These are phyloP conservation scores for Pochonia chlamydosporia DNA, from an alignment of 2,329 filamentous ascomycete genomes.

Conservation along the genomic window DNA sequence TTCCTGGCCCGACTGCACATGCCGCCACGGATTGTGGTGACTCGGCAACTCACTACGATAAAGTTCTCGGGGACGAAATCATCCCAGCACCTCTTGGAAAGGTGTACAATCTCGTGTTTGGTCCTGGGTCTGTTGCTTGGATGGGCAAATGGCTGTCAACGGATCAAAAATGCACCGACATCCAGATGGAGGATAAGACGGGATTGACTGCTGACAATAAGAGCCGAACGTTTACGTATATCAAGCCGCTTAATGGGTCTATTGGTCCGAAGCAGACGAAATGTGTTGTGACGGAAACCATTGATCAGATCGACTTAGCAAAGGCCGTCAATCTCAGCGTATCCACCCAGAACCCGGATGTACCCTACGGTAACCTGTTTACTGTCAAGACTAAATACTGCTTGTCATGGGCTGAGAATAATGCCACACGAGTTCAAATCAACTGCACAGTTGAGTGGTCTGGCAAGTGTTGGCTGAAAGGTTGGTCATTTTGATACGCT, in stretches of 20 bases:
- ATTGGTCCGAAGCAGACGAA: slow-evolving; percentile 94
- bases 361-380: slow-evolving; percentile 90
- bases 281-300: slow-evolving; percentile 77
- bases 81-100: slow-evolving; percentile 87
- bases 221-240: slow-evolving; percentile 73
- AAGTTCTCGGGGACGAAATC: slow-evolving; percentile 75
- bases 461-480: slow-evolving; percentile 96
- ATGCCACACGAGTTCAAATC: slow-evolving; percentile 77
- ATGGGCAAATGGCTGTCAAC: slow-evolving; percentile 81
- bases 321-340: slow-evolving; percentile 79
- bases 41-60: slow-evolving; percentile 72
- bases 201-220: slow-evolving; percentile 71
- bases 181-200: slow-evolving; percentile 80
- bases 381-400: slow-evolving; percentile 91
- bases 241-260: slow-evolving; percentile 77
- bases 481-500: slow-evolving; percentile 40
- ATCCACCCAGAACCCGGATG: slow-evolving; percentile 85
- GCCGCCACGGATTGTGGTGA: slow-evolving; percentile 83
- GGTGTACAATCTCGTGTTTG: slow-evolving; percentile 84
- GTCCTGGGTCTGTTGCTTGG: slow-evolving; percentile 69
- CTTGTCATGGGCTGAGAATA: slow-evolving; percentile 84
- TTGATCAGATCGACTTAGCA: slow-evolving; percentile 84
- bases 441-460: slow-evolving; percentile 94
- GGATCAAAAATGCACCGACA: slow-evolving; percentile 84
- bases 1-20: slow-evolving; percentile 79